Conservation (phyloP, 495 filamentous ascomycete species). For the Cenococcum geophilum region DNA sequence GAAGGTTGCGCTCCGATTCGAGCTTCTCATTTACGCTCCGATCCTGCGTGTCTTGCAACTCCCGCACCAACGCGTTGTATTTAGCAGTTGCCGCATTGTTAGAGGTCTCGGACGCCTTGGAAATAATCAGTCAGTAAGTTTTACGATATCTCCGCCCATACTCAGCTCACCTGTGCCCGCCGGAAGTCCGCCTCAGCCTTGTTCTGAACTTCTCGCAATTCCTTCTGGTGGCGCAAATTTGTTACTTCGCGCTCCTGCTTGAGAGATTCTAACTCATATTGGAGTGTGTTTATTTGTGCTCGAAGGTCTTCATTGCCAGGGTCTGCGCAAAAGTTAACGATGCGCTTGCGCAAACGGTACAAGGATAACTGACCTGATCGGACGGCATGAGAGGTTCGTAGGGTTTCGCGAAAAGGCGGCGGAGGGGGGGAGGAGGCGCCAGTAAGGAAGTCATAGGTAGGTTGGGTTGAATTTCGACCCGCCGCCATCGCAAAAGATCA, state of each 20-base stretch:
- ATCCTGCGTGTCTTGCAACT: constrained; percentile 66
- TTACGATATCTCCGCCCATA: constrained; percentile 37
- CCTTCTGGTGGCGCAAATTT: constrained; percentile 70
- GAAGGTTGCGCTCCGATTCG: constrained; percentile 62
- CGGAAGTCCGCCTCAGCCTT: constrained; percentile 79
- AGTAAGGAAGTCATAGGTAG: constrained; percentile 9
- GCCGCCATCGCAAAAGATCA: background rate
- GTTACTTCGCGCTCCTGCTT: constrained; percentile 82
- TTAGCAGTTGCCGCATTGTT: constrained; percentile 62
- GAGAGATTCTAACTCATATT: constrained; percentile 64
- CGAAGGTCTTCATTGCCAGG: constrained; percentile 58
- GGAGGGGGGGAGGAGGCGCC: constrained; percentile 5
- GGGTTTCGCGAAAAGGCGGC: constrained; percentile 3
- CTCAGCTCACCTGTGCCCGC: constrained; percentile 52
- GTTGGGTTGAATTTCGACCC: background rate
- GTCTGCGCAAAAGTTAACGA: constrained; percentile 28
- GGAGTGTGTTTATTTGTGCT: constrained; percentile 59
- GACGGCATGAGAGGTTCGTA: background rate
- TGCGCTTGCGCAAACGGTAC: constrained; percentile 39
- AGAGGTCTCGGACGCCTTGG: constrained; percentile 58
- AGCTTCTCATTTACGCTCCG: constrained; percentile 59
- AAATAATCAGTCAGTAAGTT: background rate
- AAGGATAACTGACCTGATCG: background rate
- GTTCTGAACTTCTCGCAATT: constrained; percentile 65
- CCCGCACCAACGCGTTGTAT: constrained; percentile 61